Percentiles rank a stretch among this genome's conserved stretches.
Conservation (phyloP, 179 eudicot genomes). For the Silene vulgaris region DNA sequence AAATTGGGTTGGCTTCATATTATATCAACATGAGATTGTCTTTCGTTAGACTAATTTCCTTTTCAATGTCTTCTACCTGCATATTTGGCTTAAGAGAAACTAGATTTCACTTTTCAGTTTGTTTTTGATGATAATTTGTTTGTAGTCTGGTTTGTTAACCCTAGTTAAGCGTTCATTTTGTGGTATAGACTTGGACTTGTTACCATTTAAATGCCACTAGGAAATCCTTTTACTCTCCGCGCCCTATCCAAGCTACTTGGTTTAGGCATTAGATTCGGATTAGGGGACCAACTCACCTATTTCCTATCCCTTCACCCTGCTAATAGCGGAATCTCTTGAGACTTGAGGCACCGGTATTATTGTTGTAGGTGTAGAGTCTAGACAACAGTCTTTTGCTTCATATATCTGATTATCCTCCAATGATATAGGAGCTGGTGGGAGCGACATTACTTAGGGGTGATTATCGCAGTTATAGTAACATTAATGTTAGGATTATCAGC, state of each 20-base stretch:
- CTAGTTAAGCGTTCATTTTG: neutral
- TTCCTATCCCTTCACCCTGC: no score
- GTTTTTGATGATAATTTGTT: no score
- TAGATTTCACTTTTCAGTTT: no score
- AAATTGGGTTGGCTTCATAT: no score
- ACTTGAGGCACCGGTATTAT: neutral
- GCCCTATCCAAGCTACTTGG: neutral
- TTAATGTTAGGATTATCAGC: conserved; percentile 43
- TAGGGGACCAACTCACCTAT: neutral
- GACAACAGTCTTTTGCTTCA: neutral
- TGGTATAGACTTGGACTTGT: neutral
- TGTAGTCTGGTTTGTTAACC: neutral
- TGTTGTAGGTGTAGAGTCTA: neutral
- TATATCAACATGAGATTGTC: no score
- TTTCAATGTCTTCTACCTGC: no score
- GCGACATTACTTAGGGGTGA: conserved; percentile 45
- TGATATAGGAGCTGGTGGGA: conserved; percentile 71
- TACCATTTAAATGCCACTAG: neutral
- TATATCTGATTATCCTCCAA: conserved; percentile 4
- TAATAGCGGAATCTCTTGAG: neutral
- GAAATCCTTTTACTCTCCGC: neutral
- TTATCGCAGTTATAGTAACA: conserved; percentile 37
- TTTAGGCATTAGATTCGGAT: neutral
- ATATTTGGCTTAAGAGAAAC: no score
- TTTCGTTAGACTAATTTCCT: no score